These are phyloP conservation scores for Trichoderma citrinoviride DNA, from an alignment of 2,329 filamentous ascomycete species.

Conservation along the genomic window DNA sequence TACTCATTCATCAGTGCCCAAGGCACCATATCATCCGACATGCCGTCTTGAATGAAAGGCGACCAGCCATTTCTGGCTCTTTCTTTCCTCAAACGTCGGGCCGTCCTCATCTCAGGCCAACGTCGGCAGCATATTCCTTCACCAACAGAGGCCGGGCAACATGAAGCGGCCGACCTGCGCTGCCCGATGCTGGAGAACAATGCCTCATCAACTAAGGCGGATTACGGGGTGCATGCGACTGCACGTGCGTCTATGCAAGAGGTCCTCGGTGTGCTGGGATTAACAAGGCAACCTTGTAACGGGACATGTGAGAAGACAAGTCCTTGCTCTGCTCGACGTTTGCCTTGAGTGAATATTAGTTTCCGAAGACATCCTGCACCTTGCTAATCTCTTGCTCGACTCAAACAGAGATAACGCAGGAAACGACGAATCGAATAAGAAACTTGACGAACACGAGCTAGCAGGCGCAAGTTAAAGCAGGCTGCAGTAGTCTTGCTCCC, in stretches of 20 bases:
- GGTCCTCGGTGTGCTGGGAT: constrained; percentile 2
- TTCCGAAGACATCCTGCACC: not conserved
- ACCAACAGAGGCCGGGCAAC: not conserved
- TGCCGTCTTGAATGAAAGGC: not conserved
- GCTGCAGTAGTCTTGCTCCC: not conserved
- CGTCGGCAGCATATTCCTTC: not conserved
- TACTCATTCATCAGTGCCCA: not conserved
- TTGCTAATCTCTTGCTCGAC: not conserved
- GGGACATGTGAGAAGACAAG: not conserved
- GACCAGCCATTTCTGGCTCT: not conserved
- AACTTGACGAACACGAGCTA: not conserved
- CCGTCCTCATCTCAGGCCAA: not conserved
- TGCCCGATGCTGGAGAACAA: not conserved
- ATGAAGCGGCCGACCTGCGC: not conserved
- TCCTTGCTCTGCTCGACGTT: not conserved
- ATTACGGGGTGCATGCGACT: not conserved
- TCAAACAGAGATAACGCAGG: not conserved
- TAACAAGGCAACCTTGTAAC: not conserved
- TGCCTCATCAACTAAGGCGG: not conserved
- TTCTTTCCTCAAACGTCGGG: not conserved
- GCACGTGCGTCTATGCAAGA: not conserved
- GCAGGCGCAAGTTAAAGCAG: not conserved
- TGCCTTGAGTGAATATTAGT: not conserved
- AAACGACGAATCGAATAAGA: not conserved
- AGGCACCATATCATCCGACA: not conserved